phyloP scores from a whole-genome alignment of 2,329 filamentous ascomycete genomes.

The Pseudogymnoascus sp. region DNA sequence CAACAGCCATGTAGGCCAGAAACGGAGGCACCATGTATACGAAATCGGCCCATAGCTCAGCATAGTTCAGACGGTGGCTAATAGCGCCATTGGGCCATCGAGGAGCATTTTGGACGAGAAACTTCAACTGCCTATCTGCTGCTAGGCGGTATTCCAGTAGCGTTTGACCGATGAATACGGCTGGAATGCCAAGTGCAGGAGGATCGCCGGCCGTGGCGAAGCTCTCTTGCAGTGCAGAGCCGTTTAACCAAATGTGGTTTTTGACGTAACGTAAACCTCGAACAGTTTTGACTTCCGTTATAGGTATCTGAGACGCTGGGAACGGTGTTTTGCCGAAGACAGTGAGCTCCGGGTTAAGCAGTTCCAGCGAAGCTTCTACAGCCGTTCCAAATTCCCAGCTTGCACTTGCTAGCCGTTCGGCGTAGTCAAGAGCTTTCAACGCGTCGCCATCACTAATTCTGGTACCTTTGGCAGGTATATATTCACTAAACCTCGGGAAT shows the following conservation, averaged over 20 bases:
- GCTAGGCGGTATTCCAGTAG: conserved; percentile 30
- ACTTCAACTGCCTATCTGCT: conserved; percentile 34
- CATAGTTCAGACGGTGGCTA: conserved; percentile 36
- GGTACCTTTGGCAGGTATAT: no score
- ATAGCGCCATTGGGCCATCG: conserved; percentile 41
- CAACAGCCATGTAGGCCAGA: conserved; percentile 39
- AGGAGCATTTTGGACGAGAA: conserved; percentile 34
- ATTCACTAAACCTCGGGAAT: no score
- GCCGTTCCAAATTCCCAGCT: conserved; percentile 36
- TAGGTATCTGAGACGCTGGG: conserved; percentile 21
- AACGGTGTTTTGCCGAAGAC: conserved; percentile 34
- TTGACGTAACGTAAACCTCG: conserved; percentile 30
- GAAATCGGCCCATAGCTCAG: conserved; percentile 43
- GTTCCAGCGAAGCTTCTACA: conserved; percentile 35
- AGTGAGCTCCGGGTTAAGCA: conserved; percentile 29
- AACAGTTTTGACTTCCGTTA: conserved; percentile 19
- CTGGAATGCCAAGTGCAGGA: conserved; percentile 37
- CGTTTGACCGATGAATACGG: conserved; percentile 36
- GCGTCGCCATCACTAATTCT: no score
- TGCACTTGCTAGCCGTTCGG: no score
- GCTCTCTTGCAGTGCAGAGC: conserved; percentile 26
- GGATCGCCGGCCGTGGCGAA: conserved; percentile 37
- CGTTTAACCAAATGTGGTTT: conserved; percentile 26
- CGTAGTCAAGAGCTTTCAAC: no score
- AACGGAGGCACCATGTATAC: conserved; percentile 42